Conservation (phyloP, 345 rosid genomes). For the Hevea brasiliensis region DNA sequence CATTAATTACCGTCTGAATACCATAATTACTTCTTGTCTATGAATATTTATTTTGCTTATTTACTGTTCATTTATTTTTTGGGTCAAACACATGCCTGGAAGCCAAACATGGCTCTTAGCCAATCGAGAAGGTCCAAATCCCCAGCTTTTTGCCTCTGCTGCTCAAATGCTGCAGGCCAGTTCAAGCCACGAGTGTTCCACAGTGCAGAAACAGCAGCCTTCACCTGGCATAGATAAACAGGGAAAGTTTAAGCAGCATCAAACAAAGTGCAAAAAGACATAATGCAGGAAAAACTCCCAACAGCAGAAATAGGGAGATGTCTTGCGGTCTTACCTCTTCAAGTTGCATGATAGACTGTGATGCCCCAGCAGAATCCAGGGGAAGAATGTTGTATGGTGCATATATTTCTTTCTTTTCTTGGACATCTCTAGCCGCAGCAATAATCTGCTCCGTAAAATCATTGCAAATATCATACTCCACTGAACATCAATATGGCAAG, state of each 20-base stretch:
- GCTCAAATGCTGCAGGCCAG: constrained; percentile 88
- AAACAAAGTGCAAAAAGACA: constrained; percentile 15
- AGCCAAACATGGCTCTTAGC: constrained; percentile 96
- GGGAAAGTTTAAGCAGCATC: constrained; percentile 21
- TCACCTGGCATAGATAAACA: constrained; percentile 51
- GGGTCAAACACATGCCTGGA: constrained; percentile 64
- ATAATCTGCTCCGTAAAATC: constrained; percentile 64
- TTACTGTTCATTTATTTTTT: background rate
- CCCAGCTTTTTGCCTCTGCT: constrained; percentile 78
- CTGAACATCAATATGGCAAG: background rate
- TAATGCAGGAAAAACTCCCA: background rate
- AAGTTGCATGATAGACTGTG: constrained; percentile 90
- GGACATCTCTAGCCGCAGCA: constrained; percentile 96
- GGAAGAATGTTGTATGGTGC: constrained; percentile 98
- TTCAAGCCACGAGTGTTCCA: constrained; percentile 81
- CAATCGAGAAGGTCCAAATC: constrained; percentile 93
- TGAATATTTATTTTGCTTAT: background rate
- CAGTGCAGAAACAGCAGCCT: constrained; percentile 92
- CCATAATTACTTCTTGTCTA: constrained; percentile 4
- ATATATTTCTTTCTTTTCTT: constrained; percentile 95
- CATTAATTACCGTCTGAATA: constrained; percentile 15
- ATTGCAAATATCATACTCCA: constrained; percentile 5
- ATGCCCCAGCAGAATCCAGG: constrained; percentile 91
- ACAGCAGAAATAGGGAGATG: constrained; percentile 14
- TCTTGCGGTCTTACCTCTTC: constrained; percentile 63